Conservation (phyloP, 1,284 basidiomycete genomes). For the Cutaneotrichosporon arboriforme region DNA sequence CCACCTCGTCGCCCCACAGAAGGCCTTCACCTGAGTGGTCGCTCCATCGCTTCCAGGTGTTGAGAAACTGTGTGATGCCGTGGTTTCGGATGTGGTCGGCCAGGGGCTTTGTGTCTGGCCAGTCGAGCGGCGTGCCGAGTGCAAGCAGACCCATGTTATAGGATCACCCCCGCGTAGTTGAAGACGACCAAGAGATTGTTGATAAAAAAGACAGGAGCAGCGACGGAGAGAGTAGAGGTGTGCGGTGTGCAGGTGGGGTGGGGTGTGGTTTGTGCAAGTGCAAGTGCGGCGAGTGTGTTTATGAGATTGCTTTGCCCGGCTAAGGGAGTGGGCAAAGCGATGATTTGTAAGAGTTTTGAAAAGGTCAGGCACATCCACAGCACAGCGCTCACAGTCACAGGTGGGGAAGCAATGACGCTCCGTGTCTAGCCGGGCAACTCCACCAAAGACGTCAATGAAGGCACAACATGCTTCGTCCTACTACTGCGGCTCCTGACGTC, state of each 20-base stretch:
- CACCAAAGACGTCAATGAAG: no score
- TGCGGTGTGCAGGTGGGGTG: not conserved
- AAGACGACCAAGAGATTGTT: not conserved
- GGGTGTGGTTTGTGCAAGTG: not conserved
- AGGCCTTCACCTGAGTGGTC: conserved; percentile 85
- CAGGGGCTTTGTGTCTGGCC: conserved; percentile 82
- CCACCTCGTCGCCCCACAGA: conserved; percentile 98
- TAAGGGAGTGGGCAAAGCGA: no score
- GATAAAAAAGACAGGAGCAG: no score
- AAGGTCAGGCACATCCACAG: no score
- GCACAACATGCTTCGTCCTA: no score
- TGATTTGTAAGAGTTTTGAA: no score
- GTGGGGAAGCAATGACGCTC: no score
- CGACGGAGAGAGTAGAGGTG: not conserved
- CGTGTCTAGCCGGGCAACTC: no score
- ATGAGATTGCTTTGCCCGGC: no score
- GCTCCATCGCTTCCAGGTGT: conserved; percentile 88
- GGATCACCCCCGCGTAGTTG: not conserved
- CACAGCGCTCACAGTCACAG: no score
- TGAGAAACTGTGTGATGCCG: conserved; percentile 91
- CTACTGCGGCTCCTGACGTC: no score
- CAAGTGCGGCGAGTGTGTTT: not conserved
- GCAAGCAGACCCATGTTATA: conserved; percentile 81
- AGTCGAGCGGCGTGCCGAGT: conserved; percentile 87
- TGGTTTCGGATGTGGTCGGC: conserved; percentile 87